Percentiles rank a stretch among this genome's conserved stretches.
Evolutionary conservation across 169 alveolate genomes (phyloP).

Genomic region (Cryptosporidium felis): DNA sequence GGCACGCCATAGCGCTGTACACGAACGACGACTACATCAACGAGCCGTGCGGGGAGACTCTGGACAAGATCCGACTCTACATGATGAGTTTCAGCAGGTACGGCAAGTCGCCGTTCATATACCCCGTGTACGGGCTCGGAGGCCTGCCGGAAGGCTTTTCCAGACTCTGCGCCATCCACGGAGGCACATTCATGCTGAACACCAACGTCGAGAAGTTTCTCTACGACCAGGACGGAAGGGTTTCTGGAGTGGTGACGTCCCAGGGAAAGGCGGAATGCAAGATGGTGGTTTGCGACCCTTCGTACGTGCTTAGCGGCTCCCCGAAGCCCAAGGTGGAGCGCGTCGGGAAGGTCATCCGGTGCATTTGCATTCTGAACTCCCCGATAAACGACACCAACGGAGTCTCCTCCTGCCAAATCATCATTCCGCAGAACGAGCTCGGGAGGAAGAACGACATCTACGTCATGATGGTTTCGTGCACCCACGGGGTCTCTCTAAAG

Average conservation of each 20-base stretch:
- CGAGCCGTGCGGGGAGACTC: slow-evolving; percentile 90
- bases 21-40: slow-evolving; percentile 90
- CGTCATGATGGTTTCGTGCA: slow-evolving; percentile 91
- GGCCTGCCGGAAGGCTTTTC: slow-evolving; percentile 98
- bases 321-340: slow-evolving; percentile 76
- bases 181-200: slow-evolving; percentile 96
- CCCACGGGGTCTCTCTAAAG: slow-evolving; percentile 93
- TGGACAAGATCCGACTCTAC: slow-evolving; percentile 91
- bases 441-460: slow-evolving; percentile 92
- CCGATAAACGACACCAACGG: slow-evolving; percentile 94
- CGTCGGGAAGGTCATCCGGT: slow-evolving; percentile 86
- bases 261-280: slow-evolving; percentile 93
- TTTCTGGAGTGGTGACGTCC: slow-evolving; percentile 88
- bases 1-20: slow-evolving; percentile 97
- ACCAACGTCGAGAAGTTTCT: slow-evolving; percentile 89
- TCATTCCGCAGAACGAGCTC: slow-evolving; percentile 94
- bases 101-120: slow-evolving; percentile 97
- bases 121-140: slow-evolving; percentile 98
- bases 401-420: slow-evolving; percentile 93
- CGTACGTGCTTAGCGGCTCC: slow-evolving; percentile 81
- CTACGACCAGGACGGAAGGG: slow-evolving; percentile 90
- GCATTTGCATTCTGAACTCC: slow-evolving; percentile 93
- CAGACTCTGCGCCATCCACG: slow-evolving; percentile 94
- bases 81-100: slow-evolving; percentile 93
- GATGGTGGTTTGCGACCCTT: slow-evolving; percentile 94